Evolutionary conservation across 2,329 filamentous ascomycete species (phyloP).

Genomic region (Sporothrix brunneoviolacea): DNA sequence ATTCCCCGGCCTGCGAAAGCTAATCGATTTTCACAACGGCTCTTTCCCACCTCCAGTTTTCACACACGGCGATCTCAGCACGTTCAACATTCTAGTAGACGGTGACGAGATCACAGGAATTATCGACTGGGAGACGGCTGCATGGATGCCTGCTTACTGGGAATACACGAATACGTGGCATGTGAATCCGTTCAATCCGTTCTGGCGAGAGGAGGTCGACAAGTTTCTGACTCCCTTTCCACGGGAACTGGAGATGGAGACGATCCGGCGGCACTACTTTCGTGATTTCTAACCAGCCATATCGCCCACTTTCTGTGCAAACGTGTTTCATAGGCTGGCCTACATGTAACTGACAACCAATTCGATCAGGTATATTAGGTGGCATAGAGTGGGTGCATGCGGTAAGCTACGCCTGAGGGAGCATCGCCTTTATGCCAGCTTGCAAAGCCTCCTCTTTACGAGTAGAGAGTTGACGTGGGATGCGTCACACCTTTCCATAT

Average conservation of each 20-base stretch:
- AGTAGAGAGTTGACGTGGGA: too few species aligned
- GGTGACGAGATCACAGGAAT: slow-evolving; percentile 6
- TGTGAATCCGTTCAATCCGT: slow-evolving; percentile 7
- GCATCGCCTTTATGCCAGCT: too few species aligned
- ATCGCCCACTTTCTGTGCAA: too few species aligned
- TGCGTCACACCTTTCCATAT: too few species aligned
- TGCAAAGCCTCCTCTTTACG: too few species aligned
- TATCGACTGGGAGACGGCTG: slow-evolving; percentile 12
- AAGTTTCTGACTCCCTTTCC: neutral
- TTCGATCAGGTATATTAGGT: too few species aligned
- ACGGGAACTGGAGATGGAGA: neutral
- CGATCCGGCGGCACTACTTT: neutral
- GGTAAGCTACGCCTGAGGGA: too few species aligned
- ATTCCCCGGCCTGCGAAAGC: neutral
- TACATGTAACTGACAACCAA: too few species aligned
- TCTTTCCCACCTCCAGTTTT: neutral
- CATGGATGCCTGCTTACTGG: slow-evolving; percentile 12
- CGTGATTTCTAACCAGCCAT: neutral
- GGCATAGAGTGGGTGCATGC: too few species aligned
- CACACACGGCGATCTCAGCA: slow-evolving; percentile 10
- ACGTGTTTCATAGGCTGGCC: too few species aligned
- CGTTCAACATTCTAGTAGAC: slow-evolving; percentile 13
- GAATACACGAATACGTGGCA: slow-evolving; percentile 12
- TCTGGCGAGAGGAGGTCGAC: slow-evolving; percentile 7
- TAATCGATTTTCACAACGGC: neutral